Evolutionary conservation across 106 monocot species (phyloP).

Genomic region (Narthecium ossifragum): DNA sequence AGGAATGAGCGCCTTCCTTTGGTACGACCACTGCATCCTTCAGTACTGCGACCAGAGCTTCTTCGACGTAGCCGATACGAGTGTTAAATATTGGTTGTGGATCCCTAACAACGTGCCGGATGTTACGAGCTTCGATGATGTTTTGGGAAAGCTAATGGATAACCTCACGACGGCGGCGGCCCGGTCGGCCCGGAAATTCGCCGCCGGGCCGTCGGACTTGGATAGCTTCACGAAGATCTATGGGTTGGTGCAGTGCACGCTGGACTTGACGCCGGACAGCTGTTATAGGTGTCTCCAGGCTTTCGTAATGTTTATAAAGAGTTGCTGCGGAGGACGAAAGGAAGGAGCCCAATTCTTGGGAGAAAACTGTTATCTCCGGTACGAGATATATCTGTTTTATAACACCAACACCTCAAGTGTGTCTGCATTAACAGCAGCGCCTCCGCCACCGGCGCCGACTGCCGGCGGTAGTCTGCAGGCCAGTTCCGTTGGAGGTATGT

Average conservation of each 20-base stretch:
- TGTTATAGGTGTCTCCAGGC: background rate
- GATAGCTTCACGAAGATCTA: background rate
- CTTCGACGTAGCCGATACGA: background rate
- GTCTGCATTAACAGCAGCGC: background rate
- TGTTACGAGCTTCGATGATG: background rate
- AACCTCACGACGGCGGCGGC: background rate
- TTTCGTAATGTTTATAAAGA: background rate
- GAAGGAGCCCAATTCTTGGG: background rate
- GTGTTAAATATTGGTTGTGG: background rate
- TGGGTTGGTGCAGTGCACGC: conserved; percentile 11
- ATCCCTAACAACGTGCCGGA: conserved; percentile 1
- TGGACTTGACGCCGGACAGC: conserved; percentile 1
- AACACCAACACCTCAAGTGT: too few relatives aligned
- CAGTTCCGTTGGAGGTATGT: too few relatives aligned
- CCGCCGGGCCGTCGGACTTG: background rate
- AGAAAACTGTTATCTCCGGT: conserved; percentile 4
- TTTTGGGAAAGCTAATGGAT: background rate
- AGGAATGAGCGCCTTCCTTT: conserved; percentile 2
- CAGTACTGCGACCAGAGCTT: conserved; percentile 13
- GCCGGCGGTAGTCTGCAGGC: background rate
- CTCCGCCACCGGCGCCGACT: background rate
- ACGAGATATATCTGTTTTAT: background rate
- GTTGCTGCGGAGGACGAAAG: background rate
- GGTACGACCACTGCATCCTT: conserved; percentile 3
- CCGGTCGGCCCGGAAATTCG: background rate